Base-by-base conservation (phyloP, 441 rosid genomes). In the Eruca vesicaria region DNA sequence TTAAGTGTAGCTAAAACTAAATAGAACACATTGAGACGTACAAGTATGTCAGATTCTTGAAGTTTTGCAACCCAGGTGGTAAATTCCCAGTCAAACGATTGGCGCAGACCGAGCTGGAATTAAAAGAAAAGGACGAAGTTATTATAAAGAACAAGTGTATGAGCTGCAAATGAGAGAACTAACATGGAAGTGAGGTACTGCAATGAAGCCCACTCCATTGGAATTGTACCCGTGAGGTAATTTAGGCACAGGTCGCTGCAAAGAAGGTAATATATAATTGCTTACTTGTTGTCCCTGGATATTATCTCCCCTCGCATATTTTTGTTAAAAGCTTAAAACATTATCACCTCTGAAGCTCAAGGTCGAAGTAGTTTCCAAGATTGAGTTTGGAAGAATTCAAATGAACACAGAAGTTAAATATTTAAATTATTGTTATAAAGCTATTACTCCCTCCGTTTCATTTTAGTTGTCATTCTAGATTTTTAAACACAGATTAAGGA, bases 191-290 rank as follows among this genome's bases (percentile, higher is more conserved):
- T 55, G 59, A 55, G 59, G 59, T 21, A 10, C 18, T 5, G 59
- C 31, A 55, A 21, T 55, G 31, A 55, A 55, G 59, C 59, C 59
- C 59, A 55, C 31, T 55, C 59, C 59, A 55, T 55, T 55, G 59
- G 59, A 21, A 55, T 55, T 21, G 59, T 20, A 10, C 59, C 59
- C 31, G 29, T 19, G n/a, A 55, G 59, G 8, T 20, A 55, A 21
- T 55, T 55, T 21, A 10, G 15, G 59, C 59, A 55, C 15, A 55
- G 28, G 15, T 55, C 59, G n/a, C 59, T 55, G 59, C 59, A 19
- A 20, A 55, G 29, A 55, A 55, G n/a, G 28, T 23, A 55, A 5
- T 11, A 20, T 20, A 55, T 20, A 53, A 10, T 53, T 7, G 59
- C 59, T 9, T 19, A 52, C 12, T 19, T 11, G 12, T 11, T 38